phyloP scores from a whole-genome alignment of 441 rosid species.

The Eutrema salsugineum region DNA sequence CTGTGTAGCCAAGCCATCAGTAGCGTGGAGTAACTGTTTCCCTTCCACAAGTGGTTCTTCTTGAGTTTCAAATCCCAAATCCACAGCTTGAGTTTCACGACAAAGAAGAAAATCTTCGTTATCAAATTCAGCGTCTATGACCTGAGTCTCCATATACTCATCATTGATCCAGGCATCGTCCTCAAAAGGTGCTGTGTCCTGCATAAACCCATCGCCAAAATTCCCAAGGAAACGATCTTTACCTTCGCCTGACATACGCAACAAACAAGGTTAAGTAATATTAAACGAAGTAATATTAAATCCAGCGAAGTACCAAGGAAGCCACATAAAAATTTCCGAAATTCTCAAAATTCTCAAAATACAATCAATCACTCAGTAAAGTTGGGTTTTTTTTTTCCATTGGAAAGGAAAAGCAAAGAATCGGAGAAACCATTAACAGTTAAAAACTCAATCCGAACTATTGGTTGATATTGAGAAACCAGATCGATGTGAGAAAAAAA shows the following conservation, averaged over 20 bases:
- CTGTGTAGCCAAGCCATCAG: constrained; percentile 40
- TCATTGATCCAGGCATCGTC: constrained; percentile 37
- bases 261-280: background rate
- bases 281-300: background rate
- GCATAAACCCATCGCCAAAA: constrained; percentile 21
- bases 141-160: constrained; percentile 31
- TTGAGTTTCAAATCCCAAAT: constrained; percentile 47
- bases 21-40: constrained; percentile 39
- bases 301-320: background rate
- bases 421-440: background rate
- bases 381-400: background rate
- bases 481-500: background rate
- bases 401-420: background rate
- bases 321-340: background rate
- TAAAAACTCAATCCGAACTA: background rate
- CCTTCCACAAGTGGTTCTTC: constrained; percentile 33
- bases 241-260: background rate
- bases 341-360: background rate
- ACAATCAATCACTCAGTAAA: background rate
- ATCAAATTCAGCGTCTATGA: constrained; percentile 13
- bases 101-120: constrained; percentile 22
- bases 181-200: constrained; percentile 30
- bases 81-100: constrained; percentile 57
- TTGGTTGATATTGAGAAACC: background rate
- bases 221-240: constrained; percentile 30